Evolutionary conservation across 2,329 filamentous ascomycete species (phyloP).

Genomic region (Penicillium sp.): DNA sequence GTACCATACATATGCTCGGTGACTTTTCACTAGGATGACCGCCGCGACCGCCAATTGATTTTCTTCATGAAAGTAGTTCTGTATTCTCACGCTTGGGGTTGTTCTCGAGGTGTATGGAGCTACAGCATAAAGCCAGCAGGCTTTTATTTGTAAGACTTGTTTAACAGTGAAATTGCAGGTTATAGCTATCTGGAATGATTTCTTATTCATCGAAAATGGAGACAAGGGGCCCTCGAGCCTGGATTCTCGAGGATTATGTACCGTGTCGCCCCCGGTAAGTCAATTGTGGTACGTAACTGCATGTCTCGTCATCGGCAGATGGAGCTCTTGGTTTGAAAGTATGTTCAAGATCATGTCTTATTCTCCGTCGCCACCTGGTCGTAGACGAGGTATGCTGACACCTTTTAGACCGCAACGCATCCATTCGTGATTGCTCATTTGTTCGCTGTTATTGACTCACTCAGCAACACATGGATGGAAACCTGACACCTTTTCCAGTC

Average conservation of each 20-base stretch:
- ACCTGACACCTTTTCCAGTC: background rate
- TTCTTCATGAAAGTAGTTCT: background rate
- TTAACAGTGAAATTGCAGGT: no score
- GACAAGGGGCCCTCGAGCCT: background rate
- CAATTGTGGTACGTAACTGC: constrained; percentile 21
- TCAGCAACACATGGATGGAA: background rate
- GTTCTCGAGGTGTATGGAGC: background rate
- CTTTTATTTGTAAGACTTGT: no score
- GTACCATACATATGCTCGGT: background rate
- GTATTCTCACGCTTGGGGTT: background rate
- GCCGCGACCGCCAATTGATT: background rate
- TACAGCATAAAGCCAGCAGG: background rate
- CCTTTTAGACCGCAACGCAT: constrained; percentile 2
- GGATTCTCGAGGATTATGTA: background rate
- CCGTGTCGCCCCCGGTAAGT: background rate
- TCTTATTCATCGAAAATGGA: background rate
- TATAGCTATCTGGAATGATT: background rate
- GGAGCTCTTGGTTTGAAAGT: background rate
- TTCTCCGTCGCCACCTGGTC: constrained; percentile 5
- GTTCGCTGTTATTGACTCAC: background rate
- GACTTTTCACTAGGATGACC: background rate
- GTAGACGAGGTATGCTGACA: constrained; percentile 22
- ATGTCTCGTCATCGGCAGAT: constrained; percentile 25
- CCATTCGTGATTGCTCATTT: background rate
- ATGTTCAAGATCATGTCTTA: constrained; percentile 17